Base-by-base conservation (phyloP, 345 rosid species). In the Populus deltoides region DNA sequence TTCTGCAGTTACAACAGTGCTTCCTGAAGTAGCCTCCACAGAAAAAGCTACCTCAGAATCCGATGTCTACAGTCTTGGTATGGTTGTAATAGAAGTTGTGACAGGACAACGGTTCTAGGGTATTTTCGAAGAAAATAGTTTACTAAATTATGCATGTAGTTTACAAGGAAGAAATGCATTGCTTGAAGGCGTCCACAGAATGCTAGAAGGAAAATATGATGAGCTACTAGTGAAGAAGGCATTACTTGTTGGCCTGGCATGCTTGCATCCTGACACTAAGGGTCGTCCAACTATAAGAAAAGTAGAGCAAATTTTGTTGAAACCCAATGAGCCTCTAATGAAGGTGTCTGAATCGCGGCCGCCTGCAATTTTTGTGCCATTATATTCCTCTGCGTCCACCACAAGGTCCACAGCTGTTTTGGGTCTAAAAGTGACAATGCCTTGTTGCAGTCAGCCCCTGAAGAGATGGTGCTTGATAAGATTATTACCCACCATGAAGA, bases 31-130 rank as follows among this genome's bases (percentile, higher is more conserved):
- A 29, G 79, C 81, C 43, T 83, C 49, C 83, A 78, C 82, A 3
- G 86, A 85, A 59, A 82, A 80, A 68, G 83, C 85, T 5, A 86
- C 81, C 0, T 76, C 81, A 0, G 86, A 84, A 61, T 78, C 82
- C 0, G 83, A 87, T 8, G 86, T 82, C 7, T 87, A 86, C 18
- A 80, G 83, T 78, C 82, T 80, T 6, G 87, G 88, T 1, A 81
- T 81, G 79, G 86, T 82, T 11, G 85, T 77, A 3, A 66, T 88
- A 3, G 82, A 86, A 80, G 88, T 86, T 2, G 81, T 79, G 22
- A 78, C 81, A 1, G 87, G 89, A 62, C 81, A 78, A 75, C 72
- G 82, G 65, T 81, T 86, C n/a, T 78, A 66, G 38, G 81, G 80
- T 3, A 12, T 81, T 29, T 81, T 79, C 71, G 86, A 87, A 22